Evolutionary conservation across 78 protist genomes (phyloP), one percentile per base, ranked within the genome.

Genomic region (Pigoraptor vietnamica): DNA sequence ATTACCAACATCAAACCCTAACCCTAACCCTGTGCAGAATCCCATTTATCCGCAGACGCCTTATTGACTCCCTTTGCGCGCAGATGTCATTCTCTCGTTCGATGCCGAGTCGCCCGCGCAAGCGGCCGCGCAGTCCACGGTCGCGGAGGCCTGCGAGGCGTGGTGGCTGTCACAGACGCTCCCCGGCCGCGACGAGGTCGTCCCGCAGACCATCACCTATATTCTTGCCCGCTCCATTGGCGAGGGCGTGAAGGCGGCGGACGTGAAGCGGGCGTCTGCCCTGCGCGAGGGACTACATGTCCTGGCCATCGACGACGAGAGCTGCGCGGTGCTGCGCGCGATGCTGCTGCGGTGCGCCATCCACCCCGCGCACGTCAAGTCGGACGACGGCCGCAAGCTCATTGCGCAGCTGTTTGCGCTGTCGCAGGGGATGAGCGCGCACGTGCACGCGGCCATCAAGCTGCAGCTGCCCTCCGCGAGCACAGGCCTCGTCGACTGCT

Each of bases 361-460:
- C 10, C 25, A 1, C 0, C 67, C n/a, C 24, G 56, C n/a, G 33
- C 34, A 24, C 14, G 55, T 38, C 23, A 0, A 38, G 1, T 1
- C 23, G 33, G 14, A 86, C 55, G 89, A 86, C 36, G 39, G 55
- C 23, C 14, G 39, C 29, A 19, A 25, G 32, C 14, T 86, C 21
- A 0, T 38, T 23, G 79, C 90, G 35, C 33, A 6, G 19, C 23
- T 39, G 24, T 32, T 87, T 1, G 34, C 37, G 35, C 84, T 93
- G 36, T 23, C 39, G 24, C 32, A 32, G 79, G 23, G 32, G 23
- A 33, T 93, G 32, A 37, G 34, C 36, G 67, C 25, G 33, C 89
- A 83, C 32, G n/a, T 92, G n/a, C 93, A 91, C 40, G 84, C 86
- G 2, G 37, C 91, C 23, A 56, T 93, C 89, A 92, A 92, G 48